A percentile compares a stretch with the other conserved stretches of the same genome.
These are phyloP conservation scores for Straminergon stramineum DNA, from an alignment of 225 moss, liverwort and hornwort genomes.

Conservation along the genomic window DNA sequence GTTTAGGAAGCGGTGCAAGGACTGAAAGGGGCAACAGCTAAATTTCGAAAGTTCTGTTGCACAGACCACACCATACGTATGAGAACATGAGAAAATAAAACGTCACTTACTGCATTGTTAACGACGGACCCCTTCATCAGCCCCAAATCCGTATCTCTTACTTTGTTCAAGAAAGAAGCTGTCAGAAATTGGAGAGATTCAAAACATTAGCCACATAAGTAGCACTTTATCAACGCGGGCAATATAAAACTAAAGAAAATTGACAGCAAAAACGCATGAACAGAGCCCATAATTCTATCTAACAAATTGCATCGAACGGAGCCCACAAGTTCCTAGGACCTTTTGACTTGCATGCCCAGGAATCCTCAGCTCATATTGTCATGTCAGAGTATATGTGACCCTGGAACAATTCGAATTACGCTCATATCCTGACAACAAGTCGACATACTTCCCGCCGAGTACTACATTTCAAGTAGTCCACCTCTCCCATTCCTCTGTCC, in stretches of 20 bases:
- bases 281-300: background rate
- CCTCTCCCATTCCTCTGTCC: background rate
- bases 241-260: background rate
- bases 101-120: background rate
- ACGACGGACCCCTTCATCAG: background rate
- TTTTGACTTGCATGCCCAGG: background rate
- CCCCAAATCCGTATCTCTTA: background rate
- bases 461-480: background rate
- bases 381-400: background rate
- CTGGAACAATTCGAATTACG: background rate
- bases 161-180: background rate
- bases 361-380: background rate
- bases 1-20: background rate
- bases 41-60: background rate
- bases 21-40: background rate
- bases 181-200: background rate
- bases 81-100: background rate
- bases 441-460: background rate
- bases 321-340: background rate
- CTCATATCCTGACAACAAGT: background rate
- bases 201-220: background rate
- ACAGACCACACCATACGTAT: background rate
- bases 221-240: background rate
- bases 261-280: background rate
- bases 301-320: background rate